Conservation (phyloP, 2,329 filamentous ascomycete genomes). For the Fusarium secorum region DNA sequence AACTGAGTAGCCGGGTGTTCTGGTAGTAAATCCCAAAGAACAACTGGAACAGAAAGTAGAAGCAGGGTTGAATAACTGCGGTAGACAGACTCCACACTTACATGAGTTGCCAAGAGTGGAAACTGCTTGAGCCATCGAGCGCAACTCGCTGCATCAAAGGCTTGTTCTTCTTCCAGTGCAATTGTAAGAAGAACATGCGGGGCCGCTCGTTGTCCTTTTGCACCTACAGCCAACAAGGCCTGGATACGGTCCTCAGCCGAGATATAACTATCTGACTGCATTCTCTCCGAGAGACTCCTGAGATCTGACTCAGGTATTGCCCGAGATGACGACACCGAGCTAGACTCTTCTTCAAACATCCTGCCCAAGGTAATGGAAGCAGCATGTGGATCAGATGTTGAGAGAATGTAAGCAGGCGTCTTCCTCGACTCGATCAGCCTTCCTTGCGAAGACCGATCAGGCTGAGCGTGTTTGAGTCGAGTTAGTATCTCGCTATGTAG, state of each 20-base stretch:
- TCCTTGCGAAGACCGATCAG: constrained; percentile 34
- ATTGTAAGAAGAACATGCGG: constrained; percentile 41
- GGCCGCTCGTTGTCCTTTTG: constrained; percentile 34
- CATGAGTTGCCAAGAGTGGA: constrained; percentile 39
- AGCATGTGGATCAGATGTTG: constrained; percentile 37
- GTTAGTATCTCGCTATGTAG: constrained; percentile 41
- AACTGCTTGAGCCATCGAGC: constrained; percentile 42
- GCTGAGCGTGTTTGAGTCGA: constrained; percentile 39
- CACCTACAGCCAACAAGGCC: constrained; percentile 27
- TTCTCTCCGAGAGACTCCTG: constrained; percentile 33
- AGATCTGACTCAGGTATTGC: constrained; percentile 31
- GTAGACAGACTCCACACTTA: constrained; percentile 38
- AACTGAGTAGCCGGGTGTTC: constrained; percentile 41
- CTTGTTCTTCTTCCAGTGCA: constrained; percentile 39
- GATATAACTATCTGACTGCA: constrained; percentile 31
- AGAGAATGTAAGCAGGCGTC: constrained; percentile 41
- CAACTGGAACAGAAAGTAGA: constrained; percentile 39
- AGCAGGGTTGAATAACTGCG: constrained; percentile 39
- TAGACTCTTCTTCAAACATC: constrained; percentile 29
- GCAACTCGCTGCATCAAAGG: constrained; percentile 38
- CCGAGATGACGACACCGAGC: constrained; percentile 31
- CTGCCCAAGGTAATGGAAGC: constrained; percentile 39
- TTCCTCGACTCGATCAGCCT: constrained; percentile 37
- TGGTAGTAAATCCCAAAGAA: constrained; percentile 38
- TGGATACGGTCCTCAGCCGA: constrained; percentile 38